Evolutionary conservation across 208 protist genomes (phyloP), one percentile per base, ranked within the genome.

Genomic region (Leishmania guyanensis): DNA sequence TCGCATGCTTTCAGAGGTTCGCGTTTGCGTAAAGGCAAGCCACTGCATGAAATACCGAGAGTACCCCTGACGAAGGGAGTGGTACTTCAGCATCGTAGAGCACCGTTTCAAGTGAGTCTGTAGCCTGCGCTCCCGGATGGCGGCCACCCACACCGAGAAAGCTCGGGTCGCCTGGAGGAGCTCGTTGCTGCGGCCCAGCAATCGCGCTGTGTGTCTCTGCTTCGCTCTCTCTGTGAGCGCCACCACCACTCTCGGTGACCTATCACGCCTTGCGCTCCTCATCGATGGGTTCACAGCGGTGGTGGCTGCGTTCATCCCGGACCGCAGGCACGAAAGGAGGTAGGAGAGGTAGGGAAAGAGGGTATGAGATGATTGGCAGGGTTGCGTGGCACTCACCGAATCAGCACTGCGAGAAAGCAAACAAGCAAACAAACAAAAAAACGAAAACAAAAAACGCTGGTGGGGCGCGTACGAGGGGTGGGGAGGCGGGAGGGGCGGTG

Each of bases 61-160:
- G 69, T 91, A 92, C 66, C 78, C 78, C 14, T 82, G 83, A 33
- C 89, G 89, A 12, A 87, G 51, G n/a, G 71, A 82, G 62, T 81
- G 83, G 80, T 91, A 88, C 80, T 94, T 94, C 69, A 97, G 80
- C 56, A 90, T 74, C 3, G 77, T 90, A 14, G 93, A 85, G 77
- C 93, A 97, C 36, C 91, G 85, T 75, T 88, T 90, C 65, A 94
- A 79, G 82, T 97, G 93, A 0, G 64, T 84, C 33, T 84, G 66
- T 29, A 88, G 84, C 43, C 89, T 88, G n/a, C 84, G 75, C 66
- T 89, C 64, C 3, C 84, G 75, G 5, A 80, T 82, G 73, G 88
- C 86, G 36, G 78, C 73, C 54, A 62, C 77, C 87, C 91, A 87
- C 50, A 86, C 84, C 22, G 81, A n/a, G 64, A 90, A 93, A 75